These are phyloP conservation scores for Mallotus repandus DNA, from an alignment of 441 rosid species.

Conservation along the genomic window DNA sequence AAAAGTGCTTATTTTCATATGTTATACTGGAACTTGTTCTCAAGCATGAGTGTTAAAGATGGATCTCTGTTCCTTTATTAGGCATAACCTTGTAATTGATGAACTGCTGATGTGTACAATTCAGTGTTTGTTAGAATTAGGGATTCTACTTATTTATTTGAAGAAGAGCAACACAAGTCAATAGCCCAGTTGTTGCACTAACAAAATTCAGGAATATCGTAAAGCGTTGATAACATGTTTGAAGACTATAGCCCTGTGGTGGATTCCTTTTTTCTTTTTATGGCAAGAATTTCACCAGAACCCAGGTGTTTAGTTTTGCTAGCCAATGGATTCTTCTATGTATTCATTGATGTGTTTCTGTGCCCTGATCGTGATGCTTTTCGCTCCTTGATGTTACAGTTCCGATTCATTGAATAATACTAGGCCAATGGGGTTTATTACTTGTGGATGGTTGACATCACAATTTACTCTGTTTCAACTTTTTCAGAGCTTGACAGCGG, in stretches of 20 bases:
- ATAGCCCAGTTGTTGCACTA: background rate
- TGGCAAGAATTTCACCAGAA: background rate
- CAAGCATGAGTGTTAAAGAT: background rate
- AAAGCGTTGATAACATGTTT: background rate
- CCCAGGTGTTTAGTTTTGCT: background rate
- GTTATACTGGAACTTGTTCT: background rate
- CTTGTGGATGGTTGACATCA: background rate
- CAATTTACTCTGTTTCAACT: background rate
- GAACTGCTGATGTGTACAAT: background rate
- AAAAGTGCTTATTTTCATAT: background rate
- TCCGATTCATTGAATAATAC: background rate
- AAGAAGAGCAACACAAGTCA: background rate
- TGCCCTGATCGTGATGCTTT: background rate
- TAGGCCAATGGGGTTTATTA: background rate
- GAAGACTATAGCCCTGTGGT: background rate
- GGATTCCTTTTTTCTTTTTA: no score
- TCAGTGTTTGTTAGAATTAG: background rate
- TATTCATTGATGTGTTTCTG: background rate
- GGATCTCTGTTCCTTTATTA: background rate
- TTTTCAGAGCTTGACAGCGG: constrained; percentile 79
- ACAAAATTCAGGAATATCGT: background rate
- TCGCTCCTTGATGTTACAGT: background rate
- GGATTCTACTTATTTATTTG: background rate
- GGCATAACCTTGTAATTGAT: background rate
- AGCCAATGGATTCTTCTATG: background rate